Base-by-base conservation (phyloP, 2,329 filamentous ascomycete species). In the Triangularia verruculosa region DNA sequence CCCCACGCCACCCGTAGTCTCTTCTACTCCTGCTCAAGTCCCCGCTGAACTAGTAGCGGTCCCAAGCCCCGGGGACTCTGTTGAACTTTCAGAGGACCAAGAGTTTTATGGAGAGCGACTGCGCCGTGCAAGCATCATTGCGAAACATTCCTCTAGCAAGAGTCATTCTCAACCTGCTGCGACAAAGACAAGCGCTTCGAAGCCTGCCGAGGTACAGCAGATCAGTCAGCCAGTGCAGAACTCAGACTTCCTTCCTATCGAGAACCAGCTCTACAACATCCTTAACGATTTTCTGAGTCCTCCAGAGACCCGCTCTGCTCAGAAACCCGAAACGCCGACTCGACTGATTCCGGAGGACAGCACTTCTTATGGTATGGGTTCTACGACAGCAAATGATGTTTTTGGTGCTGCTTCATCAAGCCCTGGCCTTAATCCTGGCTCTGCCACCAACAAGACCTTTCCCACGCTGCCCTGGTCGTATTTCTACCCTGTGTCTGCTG, bases 351-450 rank as follows among this genome's bases (percentile, higher is more conserved):
- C 54, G 3, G 63, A 59, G 8, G 59, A 72, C 6, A 80, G 83
- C 43, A 76, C 81, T 2, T 84, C 81, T 1, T 86, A 85, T 65
- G 84, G 82, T 15, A 84, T 86, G 82, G 79, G 82, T 69, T 81
- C 80, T 9, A 71, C 76, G 2, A 83, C 80, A 7, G 80, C 83
- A 25, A 80, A 83, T 56, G 82, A 83, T 17, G 68, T 83, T 1
- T 83, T 85, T 66, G 80, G 76, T 56, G 51, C 69, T 78, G 51
- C 70, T 20, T 62, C 76, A 7, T 74, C 72, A 52, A 76, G 73
- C 63, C 73, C 74, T 2, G 70, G 54, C 25, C 51, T 24, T 15
- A 25, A 24, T 8, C 67, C 66, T 6, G 69, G 72, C 56, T 76
- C 77, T 55, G 69, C 76, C 53, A 71, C 69, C 2, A 70, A 70